phyloP scores from a whole-genome alignment of 495 filamentous ascomycete genomes.

The Aspergillus bridgeri region DNA sequence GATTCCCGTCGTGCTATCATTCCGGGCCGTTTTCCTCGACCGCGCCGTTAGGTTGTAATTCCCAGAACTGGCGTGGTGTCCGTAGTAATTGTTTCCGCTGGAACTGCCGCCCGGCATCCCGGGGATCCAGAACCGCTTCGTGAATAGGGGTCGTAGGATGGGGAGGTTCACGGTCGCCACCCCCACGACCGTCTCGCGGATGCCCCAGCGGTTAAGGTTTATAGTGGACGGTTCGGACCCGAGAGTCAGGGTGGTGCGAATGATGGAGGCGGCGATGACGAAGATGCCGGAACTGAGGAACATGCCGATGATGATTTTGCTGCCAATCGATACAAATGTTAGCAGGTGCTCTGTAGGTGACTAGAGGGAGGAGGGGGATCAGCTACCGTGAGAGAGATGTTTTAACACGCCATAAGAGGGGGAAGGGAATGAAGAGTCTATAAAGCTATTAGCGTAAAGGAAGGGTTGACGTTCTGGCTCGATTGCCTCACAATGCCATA shows the following conservation, averaged over 20 bases:
- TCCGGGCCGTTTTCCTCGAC: not conserved
- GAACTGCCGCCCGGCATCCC: not conserved
- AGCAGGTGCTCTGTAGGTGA: not conserved
- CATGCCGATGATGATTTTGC: slow-evolving; percentile 4
- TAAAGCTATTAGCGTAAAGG: not conserved
- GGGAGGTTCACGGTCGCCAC: slow-evolving; percentile 4
- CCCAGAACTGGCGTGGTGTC: not conserved
- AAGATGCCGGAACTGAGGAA: slow-evolving; percentile 7
- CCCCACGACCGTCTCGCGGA: slow-evolving; percentile 4
- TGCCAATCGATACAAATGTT: not conserved
- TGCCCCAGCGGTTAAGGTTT: slow-evolving; percentile 4
- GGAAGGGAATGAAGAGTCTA: slow-evolving; percentile 4
- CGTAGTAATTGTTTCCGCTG: not conserved
- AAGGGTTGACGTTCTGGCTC: not conserved
- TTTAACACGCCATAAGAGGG: slow-evolving; percentile 1
- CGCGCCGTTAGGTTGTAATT: not conserved
- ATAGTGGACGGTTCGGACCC: not conserved
- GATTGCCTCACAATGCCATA: not conserved
- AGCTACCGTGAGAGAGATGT: not conserved
- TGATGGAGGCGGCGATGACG: slow-evolving; percentile 3
- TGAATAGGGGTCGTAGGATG: slow-evolving; percentile 1
- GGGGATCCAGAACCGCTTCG: not conserved
- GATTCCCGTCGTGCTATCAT: slow-evolving; percentile 5
- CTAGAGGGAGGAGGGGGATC: not conserved
- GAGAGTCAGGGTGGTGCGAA: slow-evolving; percentile 1